These are phyloP conservation scores for Flaveria trinervia DNA, from an alignment of 129 eudicot genomes.

Conservation along the genomic window DNA sequence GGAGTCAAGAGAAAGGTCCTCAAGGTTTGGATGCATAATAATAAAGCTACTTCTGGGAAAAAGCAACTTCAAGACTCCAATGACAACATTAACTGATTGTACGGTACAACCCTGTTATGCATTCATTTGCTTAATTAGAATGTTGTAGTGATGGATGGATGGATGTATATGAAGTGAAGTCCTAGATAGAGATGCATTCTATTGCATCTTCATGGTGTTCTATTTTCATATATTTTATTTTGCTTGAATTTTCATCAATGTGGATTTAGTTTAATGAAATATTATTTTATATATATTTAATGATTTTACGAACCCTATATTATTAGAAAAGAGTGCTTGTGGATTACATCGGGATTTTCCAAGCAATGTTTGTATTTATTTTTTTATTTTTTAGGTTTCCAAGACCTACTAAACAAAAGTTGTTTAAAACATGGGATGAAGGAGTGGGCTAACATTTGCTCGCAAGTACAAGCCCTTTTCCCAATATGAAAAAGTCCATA, in stretches of 20 bases:
- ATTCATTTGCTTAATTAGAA: conserved; percentile 28
- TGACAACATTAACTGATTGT: conserved; percentile 38
- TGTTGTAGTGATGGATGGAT: conserved; percentile 35
- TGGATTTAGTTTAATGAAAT: conserved; percentile 21
- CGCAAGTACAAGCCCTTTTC: conserved; percentile 30
- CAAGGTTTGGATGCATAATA: conserved; percentile 97
- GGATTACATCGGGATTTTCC: conserved; percentile 31
- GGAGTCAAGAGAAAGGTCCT: conserved; percentile 87
- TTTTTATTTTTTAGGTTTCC: conserved; percentile 9
- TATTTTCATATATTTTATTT: conserved; percentile 21
- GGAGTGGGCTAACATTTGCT: conserved; percentile 27
- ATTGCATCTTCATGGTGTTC: conserved; percentile 31
- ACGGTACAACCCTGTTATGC: conserved; percentile 36
- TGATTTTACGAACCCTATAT: not conserved
- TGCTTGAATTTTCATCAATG: conserved; percentile 31
- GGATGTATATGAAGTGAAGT: not conserved
- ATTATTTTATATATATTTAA: not conserved
- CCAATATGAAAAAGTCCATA: conserved; percentile 18
- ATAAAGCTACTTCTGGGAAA: conserved; percentile 66
- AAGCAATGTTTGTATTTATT: conserved; percentile 5
- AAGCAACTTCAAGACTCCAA: conserved; percentile 55
- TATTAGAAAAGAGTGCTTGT: not conserved
- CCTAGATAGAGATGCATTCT: conserved; percentile 31
- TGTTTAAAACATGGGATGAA: conserved; percentile 27
- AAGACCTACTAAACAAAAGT: conserved; percentile 30